These are phyloP conservation scores for Apophysomyces trapeziformis DNA, from an alignment of 371 early-diverging fungal species.

Conservation along the genomic window DNA sequence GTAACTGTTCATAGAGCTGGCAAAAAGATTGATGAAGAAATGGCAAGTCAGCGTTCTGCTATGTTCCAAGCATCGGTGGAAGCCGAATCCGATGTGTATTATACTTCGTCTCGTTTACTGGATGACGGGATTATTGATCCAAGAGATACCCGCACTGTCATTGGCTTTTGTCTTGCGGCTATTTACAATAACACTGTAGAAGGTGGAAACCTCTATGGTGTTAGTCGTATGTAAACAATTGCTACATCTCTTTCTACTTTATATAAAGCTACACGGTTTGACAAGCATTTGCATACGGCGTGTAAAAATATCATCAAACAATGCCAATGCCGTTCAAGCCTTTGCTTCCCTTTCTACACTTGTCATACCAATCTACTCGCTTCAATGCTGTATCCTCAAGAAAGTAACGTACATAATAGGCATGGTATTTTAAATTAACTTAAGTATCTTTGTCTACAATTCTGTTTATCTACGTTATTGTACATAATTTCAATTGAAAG, in stretches of 20 bases:
- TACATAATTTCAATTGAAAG: background rate
- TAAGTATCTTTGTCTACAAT: background rate
- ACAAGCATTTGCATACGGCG: too few relatives aligned
- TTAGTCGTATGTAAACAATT: slow-evolving; percentile 69
- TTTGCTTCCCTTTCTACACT: too few relatives aligned
- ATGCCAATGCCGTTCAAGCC: too few relatives aligned
- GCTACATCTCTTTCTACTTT: too few relatives aligned
- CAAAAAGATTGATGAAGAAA: slow-evolving; percentile 64
- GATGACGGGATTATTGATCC: slow-evolving; percentile 78
- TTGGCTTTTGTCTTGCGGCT: slow-evolving; percentile 67
- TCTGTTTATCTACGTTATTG: too few relatives aligned
- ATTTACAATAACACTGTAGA: slow-evolving; percentile 62
- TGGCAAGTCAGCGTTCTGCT: slow-evolving; percentile 54
- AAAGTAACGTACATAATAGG: too few relatives aligned
- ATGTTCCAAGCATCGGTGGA: slow-evolving; percentile 71
- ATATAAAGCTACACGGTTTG: too few relatives aligned
- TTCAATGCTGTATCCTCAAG: too few relatives aligned
- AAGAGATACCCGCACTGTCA: slow-evolving; percentile 64
- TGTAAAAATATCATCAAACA: too few relatives aligned
- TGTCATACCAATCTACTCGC: too few relatives aligned
- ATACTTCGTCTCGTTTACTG: slow-evolving; percentile 69
- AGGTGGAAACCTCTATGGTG: slow-evolving; percentile 72
- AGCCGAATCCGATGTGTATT: slow-evolving; percentile 73
- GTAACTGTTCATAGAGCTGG: slow-evolving; percentile 36
- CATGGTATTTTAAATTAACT: too few relatives aligned